Base-by-base conservation (phyloP, 768 basidiomycete species). In the Cubamyces sp. region DNA sequence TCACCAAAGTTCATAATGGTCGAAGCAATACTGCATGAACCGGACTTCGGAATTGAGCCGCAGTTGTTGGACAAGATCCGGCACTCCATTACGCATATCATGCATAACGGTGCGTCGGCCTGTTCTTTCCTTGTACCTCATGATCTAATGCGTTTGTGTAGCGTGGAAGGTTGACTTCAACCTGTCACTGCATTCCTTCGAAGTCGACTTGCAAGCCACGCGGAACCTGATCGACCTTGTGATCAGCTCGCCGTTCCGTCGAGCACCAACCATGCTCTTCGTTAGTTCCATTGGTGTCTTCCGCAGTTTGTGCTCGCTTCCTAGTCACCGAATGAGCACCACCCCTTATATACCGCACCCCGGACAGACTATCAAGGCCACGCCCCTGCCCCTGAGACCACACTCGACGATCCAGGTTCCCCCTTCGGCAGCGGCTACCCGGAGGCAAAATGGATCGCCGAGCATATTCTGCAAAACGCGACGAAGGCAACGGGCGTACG, bases 371-470 rank as follows among this genome's bases (percentile, higher is more conserved):
- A 45, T 45, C 5, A 18, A 3, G 42, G 18, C 2, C 0, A 8
- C 11, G 28, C 23, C 18, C 58, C 55, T 18, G 54, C 68, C 18
- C 48, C 50, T 1, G 69, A 70, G 51, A 25, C 7, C 15, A 40
- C 53, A 6, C 30, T 65, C 5, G 50, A 56, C 8, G 48, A 49
- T 11, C 41, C 62, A 18, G 48, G 54, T 3, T n/a, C 21, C 18
- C 68, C 70, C 0, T 43, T 67, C 9, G 73, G 66, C n/a, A 55
- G 48, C 11, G 76, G 76, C 1, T 77, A 77, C 62, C 57, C 55
- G 0, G 68, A 75, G 55, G 71, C 72, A n/a, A 79, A 79, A 62
- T 76, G 71, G 66, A 61, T 75, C 8, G 55, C 67, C 5, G 71
- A 73, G 43, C 26, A 58, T 11, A 48, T 75, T 5, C 61, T 76